Conservation (phyloP, 2,329 filamentous ascomycete species). For the Ilyonectria mors-panacis region DNA sequence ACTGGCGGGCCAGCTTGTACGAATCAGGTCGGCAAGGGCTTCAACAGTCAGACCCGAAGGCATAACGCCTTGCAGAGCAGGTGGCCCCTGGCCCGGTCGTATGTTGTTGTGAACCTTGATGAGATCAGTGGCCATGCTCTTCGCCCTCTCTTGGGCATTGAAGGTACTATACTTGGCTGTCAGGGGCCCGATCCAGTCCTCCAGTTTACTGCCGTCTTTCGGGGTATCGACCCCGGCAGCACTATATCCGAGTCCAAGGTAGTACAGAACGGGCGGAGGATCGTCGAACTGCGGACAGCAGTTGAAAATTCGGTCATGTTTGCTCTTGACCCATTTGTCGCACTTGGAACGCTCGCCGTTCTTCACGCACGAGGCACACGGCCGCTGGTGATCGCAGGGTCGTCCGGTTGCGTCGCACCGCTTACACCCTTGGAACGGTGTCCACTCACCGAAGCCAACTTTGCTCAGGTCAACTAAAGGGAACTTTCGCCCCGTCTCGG, state of each 20-base stretch:
- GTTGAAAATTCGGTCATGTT: background rate
- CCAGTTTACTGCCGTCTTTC: slow-evolving; percentile 38
- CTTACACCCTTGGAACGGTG: slow-evolving; percentile 46
- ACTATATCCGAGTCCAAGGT: slow-evolving; percentile 50
- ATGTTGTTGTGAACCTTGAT: background rate
- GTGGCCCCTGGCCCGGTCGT: slow-evolving; percentile 4
- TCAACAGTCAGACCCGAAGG: slow-evolving; percentile 3
- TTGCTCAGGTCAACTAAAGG: slow-evolving; percentile 49
- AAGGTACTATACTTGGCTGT: slow-evolving; percentile 32
- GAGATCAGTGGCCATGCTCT: background rate
- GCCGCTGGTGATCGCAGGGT: slow-evolving; percentile 56
- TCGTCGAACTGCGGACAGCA: slow-evolving; percentile 20
- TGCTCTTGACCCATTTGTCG: slow-evolving; percentile 2
- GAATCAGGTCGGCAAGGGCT: background rate
- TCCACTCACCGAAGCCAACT: slow-evolving; percentile 51
- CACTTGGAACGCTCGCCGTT: slow-evolving; percentile 16
- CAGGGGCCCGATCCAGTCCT: slow-evolving; percentile 45
- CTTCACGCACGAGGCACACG: slow-evolving; percentile 54
- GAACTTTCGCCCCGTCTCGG: slow-evolving; percentile 20
- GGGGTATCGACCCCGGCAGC: slow-evolving; percentile 42
- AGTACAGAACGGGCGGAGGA: slow-evolving; percentile 52
- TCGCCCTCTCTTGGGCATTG: background rate
- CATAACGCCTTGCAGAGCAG: background rate
- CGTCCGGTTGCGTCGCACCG: slow-evolving; percentile 41
- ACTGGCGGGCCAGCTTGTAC: background rate